Conservation (phyloP, 192 early-diverging fungal species). For the Backusella macrospora region DNA sequence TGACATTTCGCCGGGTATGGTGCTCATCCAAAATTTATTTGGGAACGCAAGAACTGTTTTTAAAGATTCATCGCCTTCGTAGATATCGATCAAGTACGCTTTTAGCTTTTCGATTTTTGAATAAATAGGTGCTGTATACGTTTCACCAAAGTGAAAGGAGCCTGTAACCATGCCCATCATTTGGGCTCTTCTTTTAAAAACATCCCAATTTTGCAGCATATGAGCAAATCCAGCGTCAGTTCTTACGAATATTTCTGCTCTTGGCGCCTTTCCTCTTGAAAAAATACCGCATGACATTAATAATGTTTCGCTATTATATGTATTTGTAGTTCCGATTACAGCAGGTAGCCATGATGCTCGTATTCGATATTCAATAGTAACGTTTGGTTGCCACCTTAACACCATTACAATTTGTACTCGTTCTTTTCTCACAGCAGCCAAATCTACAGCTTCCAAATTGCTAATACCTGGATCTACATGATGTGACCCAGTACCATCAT, state of each 20-base stretch:
- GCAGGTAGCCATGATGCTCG: constrained; percentile 48
- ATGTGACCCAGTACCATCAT: constrained; percentile 41
- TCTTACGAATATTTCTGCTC: constrained; percentile 35
- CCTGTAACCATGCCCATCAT: constrained; percentile 38
- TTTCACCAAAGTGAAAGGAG: constrained; percentile 26
- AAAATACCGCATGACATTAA: constrained; percentile 26
- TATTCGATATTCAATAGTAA: constrained; percentile 75
- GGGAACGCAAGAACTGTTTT: constrained; percentile 31
- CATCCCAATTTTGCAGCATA: constrained; percentile 41
- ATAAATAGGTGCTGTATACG: constrained; percentile 44
- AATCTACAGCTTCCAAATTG: constrained; percentile 2
- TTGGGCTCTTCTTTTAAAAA: constrained; percentile 29
- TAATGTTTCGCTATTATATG: neutral
- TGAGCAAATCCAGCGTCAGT: constrained; percentile 35
- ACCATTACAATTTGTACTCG: constrained; percentile 61
- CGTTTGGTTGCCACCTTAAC: constrained; percentile 72
- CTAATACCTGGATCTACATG: neutral
- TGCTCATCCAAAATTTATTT: constrained; percentile 15
- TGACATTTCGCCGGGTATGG: neutral
- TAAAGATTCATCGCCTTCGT: constrained; percentile 56
- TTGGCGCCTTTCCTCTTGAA: constrained; percentile 29
- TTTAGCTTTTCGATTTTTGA: constrained; percentile 52
- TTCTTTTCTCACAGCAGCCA: constrained; percentile 24
- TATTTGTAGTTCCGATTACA: constrained; percentile 7
- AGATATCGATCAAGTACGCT: constrained; percentile 47